Base-by-base conservation (phyloP, 352 stramenopile genomes). In the Globisporangium acanthophoron region DNA sequence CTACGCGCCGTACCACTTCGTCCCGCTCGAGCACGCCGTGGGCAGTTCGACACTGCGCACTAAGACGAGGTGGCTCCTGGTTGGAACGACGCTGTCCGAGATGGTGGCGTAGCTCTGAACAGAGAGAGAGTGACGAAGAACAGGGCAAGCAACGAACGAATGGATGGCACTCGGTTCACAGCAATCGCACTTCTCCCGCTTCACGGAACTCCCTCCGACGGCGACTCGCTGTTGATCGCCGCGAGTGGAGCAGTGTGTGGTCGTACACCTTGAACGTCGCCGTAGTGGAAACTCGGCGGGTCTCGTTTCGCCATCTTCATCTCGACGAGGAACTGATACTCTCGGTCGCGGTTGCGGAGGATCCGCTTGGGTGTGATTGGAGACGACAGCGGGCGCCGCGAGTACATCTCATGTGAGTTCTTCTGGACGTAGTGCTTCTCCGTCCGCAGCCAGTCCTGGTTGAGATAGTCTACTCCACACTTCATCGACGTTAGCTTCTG, bases 1-100 rank as follows among this genome's bases (percentile, higher is more conserved):
- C 29, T 88, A 77, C 27, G 67, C 71, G 46, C 80, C 80, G n/a
- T 76, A 87, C 58, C 73, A 85, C 46, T 80, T 90, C 46, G 55
- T 88, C 11, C 55, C 58, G 15, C 50, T 73, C 27, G 21, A 60
- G 33, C 44, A 50, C 46, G 59, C 71, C 20, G 47, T 52, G 48
- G 66, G 73, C 29, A 62, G 37, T 39, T 56, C 56, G 16, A 12
- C 27, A 16, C 13, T 16, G 31, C 48, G 37, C 44, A n/a, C 15
- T 27, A 66, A 24, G 49, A 18, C 49, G 31, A n/a, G 67, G 29
- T 80, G 68, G 56, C 74, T 85, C 41, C 54, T 90, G 5, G 45
- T 87, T 7, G 68, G 69, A 15, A 87, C 80, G 24, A 75, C 74
- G 15, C 58, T 90, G 24, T 68, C 70, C 1, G 77, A 90, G 51